A percentile compares a stretch with the other conserved stretches of the same genome.
Evolutionary conservation across 805 yeast genomes (phyloP).

Genomic region (Jamesozyma spencerorum): DNA sequence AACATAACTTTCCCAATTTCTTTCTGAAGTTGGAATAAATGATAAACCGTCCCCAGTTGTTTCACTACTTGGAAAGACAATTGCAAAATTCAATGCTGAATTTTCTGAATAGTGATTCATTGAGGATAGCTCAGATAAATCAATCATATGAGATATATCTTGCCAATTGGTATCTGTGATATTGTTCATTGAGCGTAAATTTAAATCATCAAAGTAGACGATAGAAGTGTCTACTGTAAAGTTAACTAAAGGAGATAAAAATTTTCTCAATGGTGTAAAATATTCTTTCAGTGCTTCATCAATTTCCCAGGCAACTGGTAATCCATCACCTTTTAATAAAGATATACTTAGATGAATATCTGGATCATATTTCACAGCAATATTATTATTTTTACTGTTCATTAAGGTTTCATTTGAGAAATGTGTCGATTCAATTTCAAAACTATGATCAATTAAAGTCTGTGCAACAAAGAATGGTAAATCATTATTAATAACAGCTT

Average conservation of each 20-base stretch:
- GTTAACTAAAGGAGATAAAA: slow-evolving; percentile 49
- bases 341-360: slow-evolving; percentile 69
- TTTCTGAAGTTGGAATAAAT: slow-evolving; percentile 9
- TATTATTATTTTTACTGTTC: slow-evolving; percentile 10
- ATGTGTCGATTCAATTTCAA: slow-evolving; percentile 31
- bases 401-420: slow-evolving; percentile 1
- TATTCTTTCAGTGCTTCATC: slow-evolving; percentile 39
- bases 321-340: slow-evolving; percentile 60
- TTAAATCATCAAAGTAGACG: slow-evolving; percentile 45
- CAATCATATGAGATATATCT: slow-evolving; percentile 68
- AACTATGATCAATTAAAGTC: slow-evolving; percentile 38
- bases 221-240: slow-evolving; percentile 74
- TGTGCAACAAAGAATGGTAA: slow-evolving; percentile 56
- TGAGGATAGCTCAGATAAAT: slow-evolving; percentile 63
- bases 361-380: slow-evolving; percentile 39
- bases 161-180: slow-evolving; percentile 32
- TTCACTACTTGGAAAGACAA: slow-evolving; percentile 30
- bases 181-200: slow-evolving; percentile 22
- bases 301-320: slow-evolving; percentile 66
- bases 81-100: slow-evolving; percentile 57
- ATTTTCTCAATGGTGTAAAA: slow-evolving; percentile 47
- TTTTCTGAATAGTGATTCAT: slow-evolving; percentile 51
- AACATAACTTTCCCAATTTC: slow-evolving; percentile 37
- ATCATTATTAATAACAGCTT: slow-evolving; percentile 45
- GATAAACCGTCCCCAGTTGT: slow-evolving; percentile 35